phyloP scores from a whole-genome alignment of 768 basidiomycete genomes.

The Boletales sp. region DNA sequence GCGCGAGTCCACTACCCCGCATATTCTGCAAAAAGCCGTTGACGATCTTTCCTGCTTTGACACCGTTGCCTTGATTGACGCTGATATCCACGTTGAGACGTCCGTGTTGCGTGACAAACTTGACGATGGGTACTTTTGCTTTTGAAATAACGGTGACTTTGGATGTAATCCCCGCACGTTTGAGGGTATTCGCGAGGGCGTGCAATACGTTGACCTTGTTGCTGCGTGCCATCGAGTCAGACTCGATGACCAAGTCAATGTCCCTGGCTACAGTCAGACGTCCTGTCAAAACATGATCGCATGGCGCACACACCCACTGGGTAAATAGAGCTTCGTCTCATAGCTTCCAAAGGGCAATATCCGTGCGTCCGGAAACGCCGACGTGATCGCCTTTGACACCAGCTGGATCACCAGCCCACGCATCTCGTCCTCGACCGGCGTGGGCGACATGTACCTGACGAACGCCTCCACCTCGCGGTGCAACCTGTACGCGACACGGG shows the following conservation, averaged over 20 bases:
- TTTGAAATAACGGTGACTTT: constrained; percentile 86
- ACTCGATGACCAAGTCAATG: constrained; percentile 92
- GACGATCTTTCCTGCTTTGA: constrained; percentile 74
- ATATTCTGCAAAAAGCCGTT: constrained; percentile 74
- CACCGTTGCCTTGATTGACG: constrained; percentile 85
- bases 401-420: constrained; percentile 68
- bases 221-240: constrained; percentile 65
- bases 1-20: constrained; percentile 51
- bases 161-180: constrained; percentile 68
- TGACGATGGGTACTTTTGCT: constrained; percentile 96
- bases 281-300: background rate
- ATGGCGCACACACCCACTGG: constrained; percentile 66
- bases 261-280: constrained; percentile 52
- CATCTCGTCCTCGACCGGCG: constrained; percentile 79
- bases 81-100: constrained; percentile 90
- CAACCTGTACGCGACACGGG: constrained; percentile 47
- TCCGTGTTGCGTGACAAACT: constrained; percentile 82
- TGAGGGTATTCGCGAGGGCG: constrained; percentile 73
- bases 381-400: constrained; percentile 61
- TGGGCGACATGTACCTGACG: constrained; percentile 83
- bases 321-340: constrained; percentile 90
- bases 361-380: constrained; percentile 72
- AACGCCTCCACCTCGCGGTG: constrained; percentile 86
- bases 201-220: constrained; percentile 69
- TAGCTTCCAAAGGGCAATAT: constrained; percentile 90